These are phyloP conservation scores for Phytophthora fragariae DNA, from an alignment of 352 stramenopile species.

Conservation along the genomic window DNA sequence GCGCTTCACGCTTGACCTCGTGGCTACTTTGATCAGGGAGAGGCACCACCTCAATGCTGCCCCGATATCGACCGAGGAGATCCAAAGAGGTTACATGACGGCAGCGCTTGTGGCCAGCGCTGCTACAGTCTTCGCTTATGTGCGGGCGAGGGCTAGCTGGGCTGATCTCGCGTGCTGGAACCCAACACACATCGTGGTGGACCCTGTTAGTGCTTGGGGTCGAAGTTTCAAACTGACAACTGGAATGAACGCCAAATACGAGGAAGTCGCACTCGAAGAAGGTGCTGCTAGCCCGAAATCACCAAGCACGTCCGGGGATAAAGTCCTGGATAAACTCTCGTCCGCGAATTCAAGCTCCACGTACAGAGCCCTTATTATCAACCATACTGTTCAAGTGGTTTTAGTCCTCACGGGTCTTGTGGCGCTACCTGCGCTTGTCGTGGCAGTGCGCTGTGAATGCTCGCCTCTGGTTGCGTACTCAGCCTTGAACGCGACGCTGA, in stretches of 20 bases:
- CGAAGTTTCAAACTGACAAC: neutral
- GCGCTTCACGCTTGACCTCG: conserved; percentile 46
- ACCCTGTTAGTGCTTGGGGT: neutral
- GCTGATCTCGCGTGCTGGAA: neutral
- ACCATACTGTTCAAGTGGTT: neutral
- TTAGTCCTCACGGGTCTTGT: conserved; percentile 9
- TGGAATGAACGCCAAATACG: neutral
- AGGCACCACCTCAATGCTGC: conserved; percentile 36
- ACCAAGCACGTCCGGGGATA: neutral
- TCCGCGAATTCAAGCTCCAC: neutral
- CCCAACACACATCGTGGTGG: neutral
- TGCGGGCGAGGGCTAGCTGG: neutral
- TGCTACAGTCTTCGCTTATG: conserved; percentile 8
- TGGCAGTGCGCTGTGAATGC: conserved; percentile 11
- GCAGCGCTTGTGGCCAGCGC: conserved; percentile 16
- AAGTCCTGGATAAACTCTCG: neutral
- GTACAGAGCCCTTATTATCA: neutral
- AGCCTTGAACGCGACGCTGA: conserved; percentile 20
- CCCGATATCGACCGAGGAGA: conserved; percentile 26
- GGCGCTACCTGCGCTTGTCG: conserved; percentile 2
- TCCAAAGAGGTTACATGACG: conserved; percentile 33
- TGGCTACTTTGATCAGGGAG: conserved; percentile 24
- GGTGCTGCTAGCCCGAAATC: neutral
- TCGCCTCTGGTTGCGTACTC: conserved; percentile 25
- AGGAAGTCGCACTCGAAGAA: conserved; percentile 6